These are phyloP conservation scores for Theileria annulata DNA, from an alignment of 169 alveolate species.

Conservation along the genomic window DNA sequence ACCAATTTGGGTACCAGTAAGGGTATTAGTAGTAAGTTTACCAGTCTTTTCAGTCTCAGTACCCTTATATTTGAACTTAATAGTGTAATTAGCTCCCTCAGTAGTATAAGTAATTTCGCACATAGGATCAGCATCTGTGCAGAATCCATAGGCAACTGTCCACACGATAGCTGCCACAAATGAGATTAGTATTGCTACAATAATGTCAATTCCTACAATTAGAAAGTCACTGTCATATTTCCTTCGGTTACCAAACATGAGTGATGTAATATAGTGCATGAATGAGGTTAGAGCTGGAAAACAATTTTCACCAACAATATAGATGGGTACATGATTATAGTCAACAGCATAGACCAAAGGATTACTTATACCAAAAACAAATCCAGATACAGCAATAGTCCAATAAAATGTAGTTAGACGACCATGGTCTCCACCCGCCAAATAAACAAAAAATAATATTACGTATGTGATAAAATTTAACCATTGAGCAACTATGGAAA, in stretches of 20 bases:
- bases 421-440: background rate
- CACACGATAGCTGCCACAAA: background rate
- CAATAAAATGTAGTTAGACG: background rate
- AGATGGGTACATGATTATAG: background rate
- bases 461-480: background rate
- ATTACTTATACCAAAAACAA: background rate
- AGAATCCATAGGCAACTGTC: background rate
- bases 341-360: background rate
- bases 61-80: no score
- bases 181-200: background rate
- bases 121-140: no score
- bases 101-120: no score
- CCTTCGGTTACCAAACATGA: background rate
- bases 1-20: no score
- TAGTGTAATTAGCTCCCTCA: no score
- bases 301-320: background rate
- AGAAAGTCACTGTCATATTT: background rate
- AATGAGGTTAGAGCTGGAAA: background rate
- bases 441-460: background rate
- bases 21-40: no score
- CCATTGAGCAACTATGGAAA: no score
- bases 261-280: background rate
- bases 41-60: no score
- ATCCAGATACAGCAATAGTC: background rate
- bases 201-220: background rate